Percentiles rank a stretch among this genome's conserved stretches.
Conservation (phyloP, 345 rosid genomes). For the Syzygium oleosum region DNA sequence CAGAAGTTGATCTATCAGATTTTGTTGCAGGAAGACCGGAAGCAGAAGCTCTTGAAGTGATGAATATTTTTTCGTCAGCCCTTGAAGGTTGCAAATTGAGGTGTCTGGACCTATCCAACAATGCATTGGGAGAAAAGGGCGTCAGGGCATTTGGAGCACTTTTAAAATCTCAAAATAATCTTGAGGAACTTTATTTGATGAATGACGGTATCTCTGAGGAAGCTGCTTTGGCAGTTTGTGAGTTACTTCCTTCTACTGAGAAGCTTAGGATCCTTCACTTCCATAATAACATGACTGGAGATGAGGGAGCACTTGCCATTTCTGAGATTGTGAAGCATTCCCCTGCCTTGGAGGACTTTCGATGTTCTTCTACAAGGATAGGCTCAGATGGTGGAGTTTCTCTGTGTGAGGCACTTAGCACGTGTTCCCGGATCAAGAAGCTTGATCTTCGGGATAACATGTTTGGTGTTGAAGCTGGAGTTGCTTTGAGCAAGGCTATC, state of each 20-base stretch:
- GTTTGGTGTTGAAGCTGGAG: slow-evolving; percentile 79
- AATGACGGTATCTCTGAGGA: slow-evolving; percentile 90
- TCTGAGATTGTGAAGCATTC: slow-evolving; percentile 52
- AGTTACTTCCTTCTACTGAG: slow-evolving; percentile 69
- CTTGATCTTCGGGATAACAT: slow-evolving; percentile 90
- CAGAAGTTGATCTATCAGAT: slow-evolving; percentile 80
- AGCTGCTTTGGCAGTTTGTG: slow-evolving; percentile 77
- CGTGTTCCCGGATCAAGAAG: slow-evolving; percentile 54
- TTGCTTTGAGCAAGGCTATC: slow-evolving; percentile 53
- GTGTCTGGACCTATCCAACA: slow-evolving; percentile 73
- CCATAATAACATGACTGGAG: slow-evolving; percentile 94
- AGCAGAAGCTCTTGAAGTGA: slow-evolving; percentile 78
- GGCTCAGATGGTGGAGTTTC: slow-evolving; percentile 82
- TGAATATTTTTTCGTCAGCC: slow-evolving; percentile 63
- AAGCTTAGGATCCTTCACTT: slow-evolving; percentile 73
- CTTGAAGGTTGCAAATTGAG: slow-evolving; percentile 62
- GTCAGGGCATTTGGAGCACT: slow-evolving; percentile 72
- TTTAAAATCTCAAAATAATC: slow-evolving; percentile 51
- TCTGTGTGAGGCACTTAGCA: slow-evolving; percentile 53
- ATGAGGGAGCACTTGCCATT: slow-evolving; percentile 70
- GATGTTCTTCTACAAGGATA: slow-evolving; percentile 76
- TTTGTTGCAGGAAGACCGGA: slow-evolving; percentile 85
- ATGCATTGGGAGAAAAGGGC: slow-evolving; percentile 96
- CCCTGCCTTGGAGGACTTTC: slow-evolving; percentile 60
- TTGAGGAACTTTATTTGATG: slow-evolving; percentile 81